Percentiles rank a stretch among this genome's conserved stretches.
Evolutionary conservation across 2,329 filamentous ascomycete genomes (phyloP).

Genomic region (Rutstroemia sydowiana): DNA sequence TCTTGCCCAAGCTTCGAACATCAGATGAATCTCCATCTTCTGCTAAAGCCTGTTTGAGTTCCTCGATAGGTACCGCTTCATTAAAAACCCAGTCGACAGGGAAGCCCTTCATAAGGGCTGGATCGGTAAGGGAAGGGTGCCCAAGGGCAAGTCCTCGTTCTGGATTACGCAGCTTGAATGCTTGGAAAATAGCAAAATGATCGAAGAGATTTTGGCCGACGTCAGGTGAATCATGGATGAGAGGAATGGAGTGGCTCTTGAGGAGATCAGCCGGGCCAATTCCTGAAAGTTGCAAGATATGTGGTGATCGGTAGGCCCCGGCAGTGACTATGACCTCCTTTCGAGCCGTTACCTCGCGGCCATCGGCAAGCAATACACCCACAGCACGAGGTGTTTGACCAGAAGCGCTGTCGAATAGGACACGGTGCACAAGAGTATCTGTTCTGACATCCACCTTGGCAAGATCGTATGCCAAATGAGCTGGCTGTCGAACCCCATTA

Average conservation of each 20-base stretch:
- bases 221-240: neutral
- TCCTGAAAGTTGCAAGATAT: neutral
- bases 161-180: neutral
- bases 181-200: neutral
- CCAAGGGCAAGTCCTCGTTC: neutral
- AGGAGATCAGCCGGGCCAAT: neutral
- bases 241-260: neutral
- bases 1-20: neutral
- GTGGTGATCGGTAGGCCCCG: neutral
- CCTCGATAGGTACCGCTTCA: neutral
- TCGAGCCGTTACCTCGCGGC: neutral
- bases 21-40: neutral
- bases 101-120: neutral
- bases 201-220: neutral
- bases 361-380: conserved; percentile 11
- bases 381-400: conserved; percentile 1
- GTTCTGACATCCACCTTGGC: conserved; percentile 22
- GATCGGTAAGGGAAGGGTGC: neutral
- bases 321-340: neutral
- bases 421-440: conserved; percentile 20
- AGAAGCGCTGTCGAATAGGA: conserved; percentile 17
- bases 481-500: conserved; percentile 25
- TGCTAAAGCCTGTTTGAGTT: neutral
- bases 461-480: conserved; percentile 25
- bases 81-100: neutral